Base-by-base conservation (phyloP, 768 basidiomycete species). In the Dioszegia hungarica region DNA sequence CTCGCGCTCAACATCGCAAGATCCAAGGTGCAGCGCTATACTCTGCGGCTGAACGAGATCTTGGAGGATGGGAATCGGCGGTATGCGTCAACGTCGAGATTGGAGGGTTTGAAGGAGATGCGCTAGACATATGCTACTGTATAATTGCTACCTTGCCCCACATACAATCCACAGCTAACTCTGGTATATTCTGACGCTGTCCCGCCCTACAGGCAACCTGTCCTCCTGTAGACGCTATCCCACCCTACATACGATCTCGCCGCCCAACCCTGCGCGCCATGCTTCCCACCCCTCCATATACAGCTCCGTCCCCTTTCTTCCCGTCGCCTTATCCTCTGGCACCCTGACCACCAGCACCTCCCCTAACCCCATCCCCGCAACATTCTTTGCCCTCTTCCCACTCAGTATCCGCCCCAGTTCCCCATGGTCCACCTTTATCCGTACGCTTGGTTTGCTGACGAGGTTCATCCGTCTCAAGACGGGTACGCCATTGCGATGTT, bases 211-310 rank as follows among this genome's bases (percentile, higher is more conserved):
- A n/a, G n/a, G n/a, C n/a, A n/a, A n/a, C n/a, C n/a, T n/a, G n/a
- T n/a, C n/a, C n/a, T n/a, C n/a, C n/a, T n/a, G n/a, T n/a, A n/a
- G n/a, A n/a, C 39, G 20, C 54, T 58, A 85, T 57, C 81, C 78
- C 25, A 88, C 90, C 61, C 91, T 80, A 75, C 91, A 91, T 19
- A 95, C 79, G 6, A 95, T 84, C 78, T 98, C 94, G 5, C 94
- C 94, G 2, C 83, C 79, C 8, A 92, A 61, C 48, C 83, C 85
- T 70, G 90, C 72, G 75, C 84, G 80, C 68, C 94, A 75, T 5
- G 94, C 94, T 76, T 99, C 93, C 75, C 93, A 81, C 5, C 91
- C 93, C 75, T 99, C 94, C 67, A 95, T 63, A 85, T 89, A 97
- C 70, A 59, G 44, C 5, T 66, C 65, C 17, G 41, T 61, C 19